Conservation (phyloP, 331 rosid species). For the Acacia concinna region DNA sequence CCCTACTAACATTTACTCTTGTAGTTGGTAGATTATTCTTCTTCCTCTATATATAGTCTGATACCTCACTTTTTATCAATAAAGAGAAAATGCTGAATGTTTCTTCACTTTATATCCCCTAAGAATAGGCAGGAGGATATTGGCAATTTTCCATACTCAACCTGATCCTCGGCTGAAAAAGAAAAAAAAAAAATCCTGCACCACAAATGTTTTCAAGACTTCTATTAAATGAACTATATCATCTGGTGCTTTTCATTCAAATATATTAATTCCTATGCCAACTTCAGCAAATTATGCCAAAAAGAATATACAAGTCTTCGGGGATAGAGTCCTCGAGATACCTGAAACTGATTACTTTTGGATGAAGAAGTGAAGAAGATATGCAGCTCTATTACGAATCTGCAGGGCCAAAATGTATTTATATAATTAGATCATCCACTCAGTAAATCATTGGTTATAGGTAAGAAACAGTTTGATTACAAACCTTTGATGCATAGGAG, state of each 20-base stretch:
- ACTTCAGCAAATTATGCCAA: background rate
- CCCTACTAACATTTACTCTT: background rate
- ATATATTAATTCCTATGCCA: background rate
- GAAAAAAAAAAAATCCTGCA: background rate
- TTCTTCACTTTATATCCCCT: background rate
- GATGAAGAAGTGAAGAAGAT: slow-evolving; percentile 67
- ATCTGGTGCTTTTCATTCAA: background rate
- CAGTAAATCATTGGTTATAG: background rate
- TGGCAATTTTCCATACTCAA: background rate
- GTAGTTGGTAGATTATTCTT: background rate
- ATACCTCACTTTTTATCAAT: background rate
- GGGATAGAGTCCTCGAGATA: slow-evolving; percentile 13
- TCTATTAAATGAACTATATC: background rate
- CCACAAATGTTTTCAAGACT: slow-evolving; percentile 10
- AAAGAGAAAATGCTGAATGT: background rate
- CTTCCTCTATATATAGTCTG: background rate
- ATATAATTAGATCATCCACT: background rate
- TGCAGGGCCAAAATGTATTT: slow-evolving; percentile 35
- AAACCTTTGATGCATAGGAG: slow-evolving; percentile 76
- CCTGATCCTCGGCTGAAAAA: background rate
- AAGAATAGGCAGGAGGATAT: background rate
- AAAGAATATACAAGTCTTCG: slow-evolving; percentile 1
- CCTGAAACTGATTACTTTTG: slow-evolving; percentile 26
- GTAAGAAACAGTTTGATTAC: slow-evolving; percentile 24
- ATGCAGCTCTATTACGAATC: slow-evolving; percentile 87